Evolutionary conservation across 805 yeast genomes (phyloP).

Genomic region (Spathaspora arborariae): DNA sequence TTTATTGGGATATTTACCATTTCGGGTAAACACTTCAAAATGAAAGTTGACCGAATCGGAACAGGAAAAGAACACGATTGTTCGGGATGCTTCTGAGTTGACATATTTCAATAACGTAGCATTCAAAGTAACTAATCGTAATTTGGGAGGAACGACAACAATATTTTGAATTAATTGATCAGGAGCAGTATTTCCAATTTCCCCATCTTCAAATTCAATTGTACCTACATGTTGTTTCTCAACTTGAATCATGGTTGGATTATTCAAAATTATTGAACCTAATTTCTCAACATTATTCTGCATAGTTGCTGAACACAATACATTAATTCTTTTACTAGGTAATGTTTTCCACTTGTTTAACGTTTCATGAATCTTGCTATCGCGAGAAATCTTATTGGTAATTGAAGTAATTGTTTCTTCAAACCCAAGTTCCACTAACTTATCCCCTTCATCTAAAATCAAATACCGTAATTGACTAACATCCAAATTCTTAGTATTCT

Average conservation of each 20-base stretch:
- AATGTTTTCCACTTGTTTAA: constrained; percentile 47
- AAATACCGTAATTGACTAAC: constrained; percentile 75
- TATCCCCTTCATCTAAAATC: constrained; percentile 96
- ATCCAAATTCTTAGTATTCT: constrained; percentile 76
- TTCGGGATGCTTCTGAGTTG: constrained; percentile 33
- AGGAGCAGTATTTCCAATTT: constrained; percentile 55
- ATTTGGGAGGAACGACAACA: constrained; percentile 86
- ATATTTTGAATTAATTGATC: constrained; percentile 83
- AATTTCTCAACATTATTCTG: constrained; percentile 74
- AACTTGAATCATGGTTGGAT: constrained; percentile 66
- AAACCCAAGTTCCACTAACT: constrained; percentile 92
- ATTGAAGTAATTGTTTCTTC: constrained; percentile 87
- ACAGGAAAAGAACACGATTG: constrained; percentile 87
- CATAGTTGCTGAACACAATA: constrained; percentile 93
- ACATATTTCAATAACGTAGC: constrained; percentile 54
- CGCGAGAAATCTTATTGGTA: constrained; percentile 51
- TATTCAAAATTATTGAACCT: constrained; percentile 70
- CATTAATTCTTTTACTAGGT: constrained; percentile 69
- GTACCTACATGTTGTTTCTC: constrained; percentile 7
- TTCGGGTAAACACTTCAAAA: constrained; percentile 65
- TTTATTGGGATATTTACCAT: constrained; percentile 35
- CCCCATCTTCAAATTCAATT: constrained; percentile 7
- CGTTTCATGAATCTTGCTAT: constrained; percentile 36
- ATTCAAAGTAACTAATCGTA: constrained; percentile 77
- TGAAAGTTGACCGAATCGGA: constrained; percentile 97